Evolutionary conservation across 441 rosid species (phyloP).

Genomic region (Raphanus hybrid): DNA sequence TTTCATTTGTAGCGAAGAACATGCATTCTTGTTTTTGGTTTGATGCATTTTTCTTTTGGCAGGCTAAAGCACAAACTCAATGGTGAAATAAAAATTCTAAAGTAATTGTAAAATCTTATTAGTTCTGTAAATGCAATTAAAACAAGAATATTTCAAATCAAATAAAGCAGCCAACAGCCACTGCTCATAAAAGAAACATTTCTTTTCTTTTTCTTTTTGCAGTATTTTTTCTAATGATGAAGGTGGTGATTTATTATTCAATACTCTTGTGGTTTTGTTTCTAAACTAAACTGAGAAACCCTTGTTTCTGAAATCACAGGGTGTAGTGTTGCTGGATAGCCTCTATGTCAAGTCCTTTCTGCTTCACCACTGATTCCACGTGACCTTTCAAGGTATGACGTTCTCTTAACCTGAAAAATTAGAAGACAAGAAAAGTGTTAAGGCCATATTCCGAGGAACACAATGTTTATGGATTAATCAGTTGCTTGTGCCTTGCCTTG

Average conservation of each 20-base stretch:
- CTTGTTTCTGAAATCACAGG: slow-evolving; percentile 48
- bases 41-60: neutral
- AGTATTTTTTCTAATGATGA: slow-evolving; percentile 30
- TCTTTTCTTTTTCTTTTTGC: slow-evolving; percentile 1
- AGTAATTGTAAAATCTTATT: slow-evolving; percentile 37
- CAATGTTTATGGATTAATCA: neutral
- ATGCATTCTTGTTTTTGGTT: too few species aligned
- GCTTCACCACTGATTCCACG: slow-evolving; percentile 78
- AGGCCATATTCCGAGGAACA: slow-evolving; percentile 11
- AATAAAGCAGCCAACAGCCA: slow-evolving; percentile 32
- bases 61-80: neutral
- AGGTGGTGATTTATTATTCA: slow-evolving; percentile 32
- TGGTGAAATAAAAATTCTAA: slow-evolving; percentile 19
- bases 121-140: slow-evolving; percentile 19
- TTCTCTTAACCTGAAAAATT: slow-evolving; percentile 61
- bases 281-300: slow-evolving; percentile 43
- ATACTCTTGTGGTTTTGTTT: slow-evolving; percentile 36
- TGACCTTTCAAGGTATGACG: slow-evolving; percentile 76
- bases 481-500: slow-evolving; percentile 49
- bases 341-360: slow-evolving; percentile 72
- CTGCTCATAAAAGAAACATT: slow-evolving; percentile 35
- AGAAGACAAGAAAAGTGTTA: slow-evolving; percentile 1
- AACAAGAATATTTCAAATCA: slow-evolving; percentile 38
- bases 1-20: too few species aligned
- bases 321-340: slow-evolving; percentile 78